These are phyloP conservation scores for Trichophyton equinum DNA, from an alignment of 2,329 filamentous ascomycete genomes.

Conservation along the genomic window DNA sequence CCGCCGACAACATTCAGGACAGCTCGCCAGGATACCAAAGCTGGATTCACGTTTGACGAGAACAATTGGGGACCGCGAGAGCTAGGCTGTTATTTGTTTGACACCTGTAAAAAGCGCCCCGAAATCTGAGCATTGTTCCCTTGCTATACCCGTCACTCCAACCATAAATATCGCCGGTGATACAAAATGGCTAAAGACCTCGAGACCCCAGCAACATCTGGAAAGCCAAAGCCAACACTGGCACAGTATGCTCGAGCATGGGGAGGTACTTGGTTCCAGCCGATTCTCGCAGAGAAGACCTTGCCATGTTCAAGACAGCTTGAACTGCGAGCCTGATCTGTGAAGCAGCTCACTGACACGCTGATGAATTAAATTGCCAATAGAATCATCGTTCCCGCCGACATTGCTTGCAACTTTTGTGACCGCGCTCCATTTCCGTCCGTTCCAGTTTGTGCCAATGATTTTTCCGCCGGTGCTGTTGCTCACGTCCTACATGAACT, in stretches of 20 bases:
- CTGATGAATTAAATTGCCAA: constrained; percentile 1
- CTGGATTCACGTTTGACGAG: not conserved
- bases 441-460: constrained; percentile 54
- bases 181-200: constrained; percentile 1
- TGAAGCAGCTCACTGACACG: constrained; percentile 2
- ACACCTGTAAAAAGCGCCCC: not conserved
- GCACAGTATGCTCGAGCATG: constrained; percentile 29
- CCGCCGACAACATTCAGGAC: not conserved
- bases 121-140: not conserved
- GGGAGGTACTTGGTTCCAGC: constrained; percentile 26
- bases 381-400: constrained; percentile 53
- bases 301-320: not conserved
- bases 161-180: not conserved
- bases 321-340: not conserved
- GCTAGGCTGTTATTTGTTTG: not conserved
- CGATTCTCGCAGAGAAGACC: not conserved
- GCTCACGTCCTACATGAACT: constrained; percentile 54
- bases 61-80: not conserved
- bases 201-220: constrained; percentile 17
- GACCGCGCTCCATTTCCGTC: constrained; percentile 53
- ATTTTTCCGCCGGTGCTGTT: constrained; percentile 54
- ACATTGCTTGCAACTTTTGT: constrained; percentile 54
- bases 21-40: not conserved
- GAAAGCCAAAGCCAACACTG: constrained; percentile 28
- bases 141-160: not conserved